A percentile compares a stretch with the other conserved stretches of the same genome.
These are phyloP conservation scores for Neurospora sp. DNA, from an alignment of 495 filamentous ascomycete species.

Conservation along the genomic window DNA sequence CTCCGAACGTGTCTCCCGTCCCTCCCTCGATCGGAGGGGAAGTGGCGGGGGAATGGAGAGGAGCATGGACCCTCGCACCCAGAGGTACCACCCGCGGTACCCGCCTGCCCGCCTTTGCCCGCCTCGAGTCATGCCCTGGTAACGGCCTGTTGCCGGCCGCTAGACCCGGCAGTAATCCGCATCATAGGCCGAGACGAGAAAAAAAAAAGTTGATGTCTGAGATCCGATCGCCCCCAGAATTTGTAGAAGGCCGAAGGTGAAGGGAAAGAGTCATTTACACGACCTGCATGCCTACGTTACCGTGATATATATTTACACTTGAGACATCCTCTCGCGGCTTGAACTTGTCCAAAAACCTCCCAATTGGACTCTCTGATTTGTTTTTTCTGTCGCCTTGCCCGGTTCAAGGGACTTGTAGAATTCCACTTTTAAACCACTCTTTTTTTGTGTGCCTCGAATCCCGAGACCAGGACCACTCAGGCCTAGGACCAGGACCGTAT, in stretches of 20 bases:
- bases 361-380: neutral
- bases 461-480: neutral
- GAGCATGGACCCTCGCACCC: neutral
- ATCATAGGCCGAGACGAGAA: conserved; percentile 10
- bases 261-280: neutral
- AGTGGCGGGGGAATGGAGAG: neutral
- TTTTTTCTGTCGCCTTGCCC: neutral
- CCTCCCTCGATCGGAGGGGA: neutral
- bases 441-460: neutral
- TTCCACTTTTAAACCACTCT: neutral
- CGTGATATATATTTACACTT: neutral
- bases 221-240: neutral
- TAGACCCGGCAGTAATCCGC: conserved; percentile 9
- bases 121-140: conserved; percentile 12
- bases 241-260: neutral
- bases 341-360: neutral
- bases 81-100: neutral
- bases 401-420: neutral
- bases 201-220: conserved; percentile 10
- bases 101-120: neutral
- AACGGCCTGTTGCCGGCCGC: conserved; percentile 8
- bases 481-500: neutral
- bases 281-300: neutral
- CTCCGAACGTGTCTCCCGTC: neutral
- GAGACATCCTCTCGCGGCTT: neutral